These are phyloP conservation scores for Vigna trinervia DNA, from an alignment of 306 rosid genomes.

Conservation along the genomic window DNA sequence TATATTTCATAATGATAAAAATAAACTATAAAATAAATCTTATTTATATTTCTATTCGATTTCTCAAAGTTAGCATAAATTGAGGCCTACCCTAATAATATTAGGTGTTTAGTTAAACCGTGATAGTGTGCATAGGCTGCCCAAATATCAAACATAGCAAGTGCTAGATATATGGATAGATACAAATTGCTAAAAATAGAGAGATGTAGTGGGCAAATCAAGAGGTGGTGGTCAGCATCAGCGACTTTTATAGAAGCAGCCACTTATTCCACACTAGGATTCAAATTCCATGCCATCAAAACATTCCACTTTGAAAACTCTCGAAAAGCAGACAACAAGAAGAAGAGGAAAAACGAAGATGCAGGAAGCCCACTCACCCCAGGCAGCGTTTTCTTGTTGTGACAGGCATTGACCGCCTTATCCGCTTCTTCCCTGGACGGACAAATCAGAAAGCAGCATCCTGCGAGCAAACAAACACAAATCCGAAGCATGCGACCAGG, in stretches of 20 bases:
- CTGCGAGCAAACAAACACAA: slow-evolving; percentile 46
- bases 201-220: slow-evolving; percentile 23
- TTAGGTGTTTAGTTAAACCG: background rate
- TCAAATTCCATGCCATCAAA: background rate
- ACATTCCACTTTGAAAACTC: background rate
- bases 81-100: background rate
- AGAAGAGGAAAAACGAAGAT: background rate
- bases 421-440: slow-evolving; percentile 96
- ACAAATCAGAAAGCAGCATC: slow-evolving; percentile 92
- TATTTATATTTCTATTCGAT: background rate
- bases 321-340: background rate
- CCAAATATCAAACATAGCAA: slow-evolving; percentile 29
- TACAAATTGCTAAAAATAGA: slow-evolving; percentile 30
- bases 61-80: background rate
- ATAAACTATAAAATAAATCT: background rate
- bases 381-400: slow-evolving; percentile 87
- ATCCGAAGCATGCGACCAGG: background rate
- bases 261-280: slow-evolving; percentile 5
- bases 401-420: slow-evolving; percentile 95
- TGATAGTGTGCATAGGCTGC: background rate
- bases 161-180: background rate
- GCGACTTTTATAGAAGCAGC: background rate
- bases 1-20: background rate
- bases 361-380: slow-evolving; percentile 53
- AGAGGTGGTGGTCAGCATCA: slow-evolving; percentile 31